phyloP scores from a whole-genome alignment of 2,329 filamentous ascomycete species.

The Phyllosticta citriasiana region DNA sequence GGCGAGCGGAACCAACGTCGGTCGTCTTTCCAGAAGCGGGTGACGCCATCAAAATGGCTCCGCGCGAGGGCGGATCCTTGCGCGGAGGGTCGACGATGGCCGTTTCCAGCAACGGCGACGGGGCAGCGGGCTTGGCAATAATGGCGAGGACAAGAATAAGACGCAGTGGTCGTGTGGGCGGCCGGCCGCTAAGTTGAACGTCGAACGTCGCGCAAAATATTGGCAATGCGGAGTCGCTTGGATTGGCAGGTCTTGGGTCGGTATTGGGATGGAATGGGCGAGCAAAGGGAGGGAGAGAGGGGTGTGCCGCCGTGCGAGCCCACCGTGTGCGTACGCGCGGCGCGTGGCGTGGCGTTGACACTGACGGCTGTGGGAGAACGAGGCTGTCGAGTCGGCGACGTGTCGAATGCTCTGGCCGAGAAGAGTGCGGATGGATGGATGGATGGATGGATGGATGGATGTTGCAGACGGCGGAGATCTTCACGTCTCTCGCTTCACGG shows the following conservation, averaged over 20 bases:
- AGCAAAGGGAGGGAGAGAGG: background rate
- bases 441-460: background rate
- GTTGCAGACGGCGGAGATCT: background rate
- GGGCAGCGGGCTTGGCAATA: conserved; percentile 3
- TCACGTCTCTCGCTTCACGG: background rate
- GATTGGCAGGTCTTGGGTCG: background rate
- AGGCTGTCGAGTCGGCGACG: background rate
- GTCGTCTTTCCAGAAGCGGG: background rate
- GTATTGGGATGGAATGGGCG: background rate
- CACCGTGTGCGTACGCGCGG: background rate
- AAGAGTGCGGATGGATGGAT: background rate
- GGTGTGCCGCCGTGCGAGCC: background rate
- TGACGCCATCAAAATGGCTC: background rate
- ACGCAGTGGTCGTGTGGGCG: background rate
- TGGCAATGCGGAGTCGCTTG: conserved; percentile 5
- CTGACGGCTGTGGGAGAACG: background rate
- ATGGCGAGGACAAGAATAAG: background rate
- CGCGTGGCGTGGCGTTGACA: background rate
- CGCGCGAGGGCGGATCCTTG: background rate
- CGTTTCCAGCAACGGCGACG: background rate
- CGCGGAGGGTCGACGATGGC: background rate
- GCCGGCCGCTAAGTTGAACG: conserved; percentile 4
- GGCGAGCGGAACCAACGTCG: background rate
- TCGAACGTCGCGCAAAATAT: conserved; percentile 8
- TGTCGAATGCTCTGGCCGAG: background rate